phyloP scores from a whole-genome alignment of 2,329 filamentous ascomycete genomes.

The Pestalotiopsis sp. region DNA sequence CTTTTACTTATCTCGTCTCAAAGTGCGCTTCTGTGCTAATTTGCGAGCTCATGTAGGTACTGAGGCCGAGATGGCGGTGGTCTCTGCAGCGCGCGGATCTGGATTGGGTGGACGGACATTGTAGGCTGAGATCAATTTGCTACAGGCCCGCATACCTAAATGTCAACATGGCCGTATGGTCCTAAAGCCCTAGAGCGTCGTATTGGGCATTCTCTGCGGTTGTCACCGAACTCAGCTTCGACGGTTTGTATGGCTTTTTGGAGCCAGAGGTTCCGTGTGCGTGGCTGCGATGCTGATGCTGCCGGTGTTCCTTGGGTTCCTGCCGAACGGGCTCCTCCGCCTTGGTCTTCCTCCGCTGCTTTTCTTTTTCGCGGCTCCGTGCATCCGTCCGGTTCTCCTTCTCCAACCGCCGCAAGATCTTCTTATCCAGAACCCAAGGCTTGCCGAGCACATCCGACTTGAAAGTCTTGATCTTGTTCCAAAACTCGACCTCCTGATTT shows the following conservation, averaged over 20 bases:
- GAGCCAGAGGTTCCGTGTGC: slow-evolving; percentile 10
- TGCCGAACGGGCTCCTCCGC: slow-evolving; percentile 8
- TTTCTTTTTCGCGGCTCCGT: slow-evolving; percentile 21
- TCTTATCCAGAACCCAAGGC: slow-evolving; percentile 56
- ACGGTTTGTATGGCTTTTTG: slow-evolving; percentile 18
- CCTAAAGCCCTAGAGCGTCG: slow-evolving; percentile 34
- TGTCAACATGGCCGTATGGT: neutral
- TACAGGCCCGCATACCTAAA: neutral
- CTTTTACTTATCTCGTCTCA: neutral
- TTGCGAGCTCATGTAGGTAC: neutral
- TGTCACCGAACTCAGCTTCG: slow-evolving; percentile 16
- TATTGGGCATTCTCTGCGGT: slow-evolving; percentile 27
- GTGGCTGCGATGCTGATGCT: neutral
- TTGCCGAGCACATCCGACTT: slow-evolving; percentile 48
- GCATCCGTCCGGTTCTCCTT: slow-evolving; percentile 42
- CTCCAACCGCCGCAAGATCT: slow-evolving; percentile 51
- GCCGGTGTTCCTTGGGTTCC: neutral
- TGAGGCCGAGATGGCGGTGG: too few species aligned
- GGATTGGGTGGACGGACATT: neutral
- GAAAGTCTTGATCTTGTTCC: slow-evolving; percentile 57
- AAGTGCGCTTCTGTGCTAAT: neutral
- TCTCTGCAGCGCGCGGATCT: too few species aligned
- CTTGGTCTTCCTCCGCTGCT: slow-evolving; percentile 12
- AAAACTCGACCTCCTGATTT: slow-evolving; percentile 58
- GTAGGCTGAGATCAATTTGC: neutral